Evolutionary conservation across 495 filamentous ascomycete genomes (phyloP), one percentile per base, ranked within the genome.

Genomic region (Penicillium ucsense): DNA sequence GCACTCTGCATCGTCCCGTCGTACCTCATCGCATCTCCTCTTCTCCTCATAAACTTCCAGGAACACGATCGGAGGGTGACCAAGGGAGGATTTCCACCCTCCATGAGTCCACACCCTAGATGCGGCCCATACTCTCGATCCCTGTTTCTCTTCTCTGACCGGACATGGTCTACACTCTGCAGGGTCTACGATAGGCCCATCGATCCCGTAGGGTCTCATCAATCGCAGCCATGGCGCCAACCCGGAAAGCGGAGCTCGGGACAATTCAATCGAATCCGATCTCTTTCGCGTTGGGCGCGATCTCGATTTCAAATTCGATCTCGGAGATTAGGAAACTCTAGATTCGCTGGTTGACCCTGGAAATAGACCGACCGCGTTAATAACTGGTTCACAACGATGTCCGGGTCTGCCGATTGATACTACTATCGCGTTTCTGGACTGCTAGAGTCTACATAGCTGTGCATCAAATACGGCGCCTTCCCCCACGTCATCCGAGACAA

Each of bases 201-300:
- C 45, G 29, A 32, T 20, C 20, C 31, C 38, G 29, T 32, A 31
- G 36, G 27, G 32, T 31, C 11, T 30, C 40, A 46, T 45, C 46
- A 34, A 32, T 32, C 40, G 33, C 46, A 46, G 46, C 50, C 50
- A 60, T 62, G 47, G 59, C 60, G 55, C 59, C 47, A 62, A 20
- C 20, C 60, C 47, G 39, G 52, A 5, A 41, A 51, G 58, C 50
- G 58, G 55, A 62, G 50, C 52, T 52, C 27, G 39, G 38, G 43
- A 20, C 34, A 48, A 20, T 33, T 29, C 31, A 5, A 20, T 46
- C 45, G 11, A 33, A 30, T 41, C 39, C 39, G 39, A 41, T 41
- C 12, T 39, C 37, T 27, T 38, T 11, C 27, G 5, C 20, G 2
- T 20, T 20, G 20, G 20, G 20, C 20, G 20, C 36, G 36, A 38